A percentile compares a stretch with the other conserved stretches of the same genome.
Conservation (phyloP, 768 basidiomycete species). For the Porphyrellus cyaneotinctus region DNA sequence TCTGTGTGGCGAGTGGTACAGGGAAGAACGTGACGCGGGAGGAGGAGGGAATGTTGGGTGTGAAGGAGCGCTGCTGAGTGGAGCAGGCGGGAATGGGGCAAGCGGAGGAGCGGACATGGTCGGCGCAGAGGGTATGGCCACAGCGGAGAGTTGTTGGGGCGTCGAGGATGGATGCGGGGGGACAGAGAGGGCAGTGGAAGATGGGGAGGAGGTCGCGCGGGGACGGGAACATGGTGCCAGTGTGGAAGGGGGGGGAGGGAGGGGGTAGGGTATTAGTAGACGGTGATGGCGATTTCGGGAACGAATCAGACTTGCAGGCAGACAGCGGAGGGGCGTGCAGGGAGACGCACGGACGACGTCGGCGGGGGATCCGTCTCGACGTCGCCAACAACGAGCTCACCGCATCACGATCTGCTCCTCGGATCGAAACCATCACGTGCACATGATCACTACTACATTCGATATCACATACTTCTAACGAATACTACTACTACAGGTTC, state of each 20-base stretch:
- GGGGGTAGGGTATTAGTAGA: slow-evolving; percentile 9
- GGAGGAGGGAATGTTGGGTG: slow-evolving; percentile 41
- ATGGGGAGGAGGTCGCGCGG: slow-evolving; percentile 34
- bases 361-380: slow-evolving; percentile 27
- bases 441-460: background rate
- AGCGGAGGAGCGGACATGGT: slow-evolving; percentile 38
- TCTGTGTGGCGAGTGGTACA: slow-evolving; percentile 29
- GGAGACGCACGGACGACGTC: slow-evolving; percentile 20
- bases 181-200: slow-evolving; percentile 56
- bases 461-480: too few species aligned
- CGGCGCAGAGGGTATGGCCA: slow-evolving; percentile 76
- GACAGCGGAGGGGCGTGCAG: slow-evolving; percentile 11
- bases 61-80: slow-evolving; percentile 13
- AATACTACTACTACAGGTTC: slow-evolving; percentile 17
- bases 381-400: slow-evolving; percentile 16
- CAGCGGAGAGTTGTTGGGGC: slow-evolving; percentile 64
- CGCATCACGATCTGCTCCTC: slow-evolving; percentile 29
- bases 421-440: slow-evolving; percentile 30
- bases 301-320: slow-evolving; percentile 19
- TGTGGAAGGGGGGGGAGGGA: background rate
- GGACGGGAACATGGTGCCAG: slow-evolving; percentile 18
- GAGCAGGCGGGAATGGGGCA: slow-evolving; percentile 39
- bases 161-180: slow-evolving; percentile 31
- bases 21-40: slow-evolving; percentile 34
- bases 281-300: slow-evolving; percentile 13